A percentile compares a stretch with the other conserved stretches of the same genome.
These are phyloP conservation scores for Myxozyma melibiosi DNA, from an alignment of 805 yeast genomes.

Conservation along the genomic window DNA sequence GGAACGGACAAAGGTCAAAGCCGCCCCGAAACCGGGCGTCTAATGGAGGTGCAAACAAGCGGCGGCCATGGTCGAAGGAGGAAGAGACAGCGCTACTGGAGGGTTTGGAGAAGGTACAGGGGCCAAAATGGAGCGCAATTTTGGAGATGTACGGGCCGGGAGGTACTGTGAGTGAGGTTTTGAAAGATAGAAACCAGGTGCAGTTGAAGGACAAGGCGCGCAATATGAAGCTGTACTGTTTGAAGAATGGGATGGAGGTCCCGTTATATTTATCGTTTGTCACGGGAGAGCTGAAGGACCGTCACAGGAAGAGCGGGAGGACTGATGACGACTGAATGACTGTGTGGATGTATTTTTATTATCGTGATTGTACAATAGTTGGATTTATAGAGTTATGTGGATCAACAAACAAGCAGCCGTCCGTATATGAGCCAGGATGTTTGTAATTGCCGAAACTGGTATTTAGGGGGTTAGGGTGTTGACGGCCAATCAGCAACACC, in stretches of 20 bases:
- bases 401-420: no score
- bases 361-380: no score
- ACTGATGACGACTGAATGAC: neutral
- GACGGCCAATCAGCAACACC: slow-evolving; percentile 6
- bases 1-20: neutral
- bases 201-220: slow-evolving; percentile 96
- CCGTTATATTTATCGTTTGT: slow-evolving; percentile 81
- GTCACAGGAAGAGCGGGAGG: neutral
- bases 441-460: no score
- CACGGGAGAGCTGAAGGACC: slow-evolving; percentile 64
- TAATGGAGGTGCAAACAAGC: slow-evolving; percentile 37
- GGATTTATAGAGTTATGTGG: no score
- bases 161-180: slow-evolving; percentile 77
- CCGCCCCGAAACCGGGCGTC: slow-evolving; percentile 13
- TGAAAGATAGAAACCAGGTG: slow-evolving; percentile 85
- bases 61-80: slow-evolving; percentile 83
- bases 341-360: no score
- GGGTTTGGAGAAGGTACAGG: slow-evolving; percentile 73
- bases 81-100: slow-evolving; percentile 84
- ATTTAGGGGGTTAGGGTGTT: neutral
- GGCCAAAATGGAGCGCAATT: slow-evolving; percentile 94
- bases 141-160: slow-evolving; percentile 92
- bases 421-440: no score
- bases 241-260: slow-evolving; percentile 71
- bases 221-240: slow-evolving; percentile 86